A percentile compares a stretch with the other conserved stretches of the same genome.
phyloP scores from a whole-genome alignment of 2,329 filamentous ascomycete genomes.

The Diaporthe sp. region DNA sequence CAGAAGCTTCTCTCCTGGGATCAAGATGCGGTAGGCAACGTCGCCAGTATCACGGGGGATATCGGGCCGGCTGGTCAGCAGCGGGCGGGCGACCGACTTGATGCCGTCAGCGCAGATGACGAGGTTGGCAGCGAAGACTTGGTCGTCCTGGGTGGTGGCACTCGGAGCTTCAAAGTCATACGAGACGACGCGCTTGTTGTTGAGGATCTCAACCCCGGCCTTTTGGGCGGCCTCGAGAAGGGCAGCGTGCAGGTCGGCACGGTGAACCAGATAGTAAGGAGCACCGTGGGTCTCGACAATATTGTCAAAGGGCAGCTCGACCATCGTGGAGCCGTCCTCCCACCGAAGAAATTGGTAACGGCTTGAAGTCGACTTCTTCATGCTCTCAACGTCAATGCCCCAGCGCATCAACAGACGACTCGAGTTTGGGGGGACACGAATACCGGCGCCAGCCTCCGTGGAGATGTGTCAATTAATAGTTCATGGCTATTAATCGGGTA shows the following conservation, averaged over 20 bases:
- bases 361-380: constrained; percentile 46
- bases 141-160: constrained; percentile 42
- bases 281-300: constrained; percentile 46
- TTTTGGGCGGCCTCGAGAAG: constrained; percentile 47
- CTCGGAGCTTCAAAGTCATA: constrained; percentile 43
- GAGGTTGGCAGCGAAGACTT: constrained; percentile 43
- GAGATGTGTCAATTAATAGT: neutral
- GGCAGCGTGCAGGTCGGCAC: constrained; percentile 52
- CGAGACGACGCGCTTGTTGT: constrained; percentile 45
- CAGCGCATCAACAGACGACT: constrained; percentile 48
- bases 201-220: constrained; percentile 17
- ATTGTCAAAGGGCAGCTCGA: constrained; percentile 1
- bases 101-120: constrained; percentile 46
- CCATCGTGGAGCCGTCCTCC: constrained; percentile 43
- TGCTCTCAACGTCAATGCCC: constrained; percentile 47
- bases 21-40: constrained; percentile 52
- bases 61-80: constrained; percentile 47
- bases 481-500: neutral
- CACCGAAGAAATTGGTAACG: constrained; percentile 47
- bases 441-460: constrained; percentile 48
- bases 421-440: constrained; percentile 52
- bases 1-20: constrained; percentile 47
- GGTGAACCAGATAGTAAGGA: constrained; percentile 52
- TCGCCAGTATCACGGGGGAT: constrained; percentile 50
- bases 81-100: constrained; percentile 45